These are phyloP conservation scores for Hygrophoropsis aurantiaca DNA, from an alignment of 768 basidiomycete genomes.

Conservation along the genomic window DNA sequence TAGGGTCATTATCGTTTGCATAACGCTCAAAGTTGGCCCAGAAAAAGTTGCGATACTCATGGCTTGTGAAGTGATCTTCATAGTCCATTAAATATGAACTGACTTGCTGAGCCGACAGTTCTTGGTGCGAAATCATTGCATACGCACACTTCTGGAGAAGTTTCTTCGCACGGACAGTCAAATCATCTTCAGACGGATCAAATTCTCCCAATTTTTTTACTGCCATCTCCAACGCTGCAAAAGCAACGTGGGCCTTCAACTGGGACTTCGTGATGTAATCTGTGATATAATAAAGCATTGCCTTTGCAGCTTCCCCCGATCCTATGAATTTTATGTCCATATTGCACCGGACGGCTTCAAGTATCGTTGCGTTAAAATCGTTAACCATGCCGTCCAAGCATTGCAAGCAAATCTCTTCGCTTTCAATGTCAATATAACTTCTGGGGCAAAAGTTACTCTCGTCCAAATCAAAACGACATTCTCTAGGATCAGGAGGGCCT, in stretches of 20 bases:
- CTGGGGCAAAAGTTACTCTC: constrained; percentile 8
- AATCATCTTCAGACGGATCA: constrained; percentile 14
- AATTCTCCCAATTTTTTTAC: constrained; percentile 27
- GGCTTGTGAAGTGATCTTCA: constrained; percentile 38
- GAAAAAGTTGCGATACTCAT: constrained; percentile 31
- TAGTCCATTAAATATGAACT: constrained; percentile 32
- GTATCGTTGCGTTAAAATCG: constrained; percentile 41
- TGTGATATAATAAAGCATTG: constrained; percentile 45
- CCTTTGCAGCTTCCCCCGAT: constrained; percentile 41
- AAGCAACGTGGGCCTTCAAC: constrained; percentile 41
- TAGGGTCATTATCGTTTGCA: constrained; percentile 18
- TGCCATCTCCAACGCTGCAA: constrained; percentile 36
- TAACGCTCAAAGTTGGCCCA: constrained; percentile 34
- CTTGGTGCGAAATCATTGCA: constrained; percentile 36
- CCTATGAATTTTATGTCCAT: constrained; percentile 50
- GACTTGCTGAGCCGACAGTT: constrained; percentile 40
- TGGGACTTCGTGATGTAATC: constrained; percentile 48
- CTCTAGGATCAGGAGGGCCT: constrained; percentile 12
- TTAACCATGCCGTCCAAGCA: constrained; percentile 42
- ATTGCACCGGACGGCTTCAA: constrained; percentile 38
- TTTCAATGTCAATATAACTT: constrained; percentile 15
- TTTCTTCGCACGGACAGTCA: constrained; percentile 23
- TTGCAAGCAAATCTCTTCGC: constrained; percentile 22
- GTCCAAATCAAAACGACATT: constrained; percentile 33
- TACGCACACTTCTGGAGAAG: constrained; percentile 38